Conservation (phyloP, 129 eudicot genomes). For the Pseudognaphalium luteoalbum region DNA sequence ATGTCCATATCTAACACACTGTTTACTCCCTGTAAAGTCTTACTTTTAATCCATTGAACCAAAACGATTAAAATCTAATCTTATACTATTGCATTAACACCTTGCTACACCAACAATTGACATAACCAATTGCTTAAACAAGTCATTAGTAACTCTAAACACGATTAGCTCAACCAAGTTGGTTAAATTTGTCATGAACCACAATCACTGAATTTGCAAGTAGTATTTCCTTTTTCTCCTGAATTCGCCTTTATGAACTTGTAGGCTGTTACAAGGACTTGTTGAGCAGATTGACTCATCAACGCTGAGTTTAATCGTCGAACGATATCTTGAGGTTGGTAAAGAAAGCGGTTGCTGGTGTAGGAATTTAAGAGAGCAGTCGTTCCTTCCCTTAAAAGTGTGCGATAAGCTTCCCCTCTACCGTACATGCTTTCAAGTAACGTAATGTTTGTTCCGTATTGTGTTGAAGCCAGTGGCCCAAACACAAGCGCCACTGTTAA, state of each 20-base stretch:
- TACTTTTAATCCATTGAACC: not conserved
- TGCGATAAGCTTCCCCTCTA: conserved; percentile 69
- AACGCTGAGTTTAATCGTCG: conserved; percentile 51
- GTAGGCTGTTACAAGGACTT: conserved; percentile 53
- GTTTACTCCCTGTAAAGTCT: too few species aligned
- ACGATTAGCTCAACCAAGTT: not conserved
- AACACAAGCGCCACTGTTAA: conserved; percentile 50
- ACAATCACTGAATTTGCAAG: conserved; percentile 63
- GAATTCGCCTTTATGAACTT: conserved; percentile 77
- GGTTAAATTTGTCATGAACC: conserved; percentile 25
- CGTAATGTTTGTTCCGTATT: conserved; percentile 64
- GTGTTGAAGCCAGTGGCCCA: conserved; percentile 61
- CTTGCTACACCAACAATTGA: not conserved
- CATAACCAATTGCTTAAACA: not conserved
- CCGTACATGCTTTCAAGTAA: conserved; percentile 50
- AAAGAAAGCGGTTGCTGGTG: conserved; percentile 49
- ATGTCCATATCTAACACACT: not conserved
- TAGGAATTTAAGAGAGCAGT: conserved; percentile 82
- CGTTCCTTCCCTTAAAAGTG: conserved; percentile 77
- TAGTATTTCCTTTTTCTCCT: conserved; percentile 43
- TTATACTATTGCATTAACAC: too few species aligned
- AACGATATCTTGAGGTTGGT: conserved; percentile 45
- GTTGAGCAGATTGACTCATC: conserved; percentile 35
- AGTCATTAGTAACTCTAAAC: not conserved
- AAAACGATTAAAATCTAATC: not conserved